Conservation (phyloP, 2,329 filamentous ascomycete species). For the Aspergillus felis region DNA sequence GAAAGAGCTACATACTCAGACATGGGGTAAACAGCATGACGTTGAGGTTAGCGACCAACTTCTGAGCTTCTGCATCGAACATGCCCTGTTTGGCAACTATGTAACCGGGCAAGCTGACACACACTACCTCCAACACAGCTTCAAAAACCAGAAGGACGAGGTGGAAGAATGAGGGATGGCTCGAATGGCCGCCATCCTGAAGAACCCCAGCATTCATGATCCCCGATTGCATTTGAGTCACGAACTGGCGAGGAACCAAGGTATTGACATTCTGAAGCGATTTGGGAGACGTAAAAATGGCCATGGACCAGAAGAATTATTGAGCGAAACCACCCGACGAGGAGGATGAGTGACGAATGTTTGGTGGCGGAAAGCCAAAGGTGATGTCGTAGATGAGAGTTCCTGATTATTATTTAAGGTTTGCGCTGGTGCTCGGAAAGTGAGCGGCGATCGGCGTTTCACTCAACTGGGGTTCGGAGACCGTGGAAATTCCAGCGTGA, state of each 20-base stretch:
- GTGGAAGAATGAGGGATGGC: conserved; percentile 51
- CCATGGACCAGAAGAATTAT: conserved; percentile 24
- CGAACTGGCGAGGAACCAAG: conserved; percentile 17
- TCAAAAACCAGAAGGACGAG: conserved; percentile 84
- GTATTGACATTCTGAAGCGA: conserved; percentile 45
- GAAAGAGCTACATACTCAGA: conserved; percentile 62
- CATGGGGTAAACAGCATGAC: conserved; percentile 96
- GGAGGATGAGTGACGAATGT: background rate
- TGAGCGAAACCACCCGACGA: background rate
- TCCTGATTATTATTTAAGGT: background rate
- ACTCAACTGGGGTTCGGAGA: no score
- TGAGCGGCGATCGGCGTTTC: no score
- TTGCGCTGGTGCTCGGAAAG: background rate
- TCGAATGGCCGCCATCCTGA: conserved; percentile 28
- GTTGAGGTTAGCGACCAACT: conserved; percentile 94
- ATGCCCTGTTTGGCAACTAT: conserved; percentile 85
- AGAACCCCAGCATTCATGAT: conserved; percentile 16
- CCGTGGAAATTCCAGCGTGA: background rate
- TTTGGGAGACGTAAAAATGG: conserved; percentile 46
- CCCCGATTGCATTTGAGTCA: conserved; percentile 22
- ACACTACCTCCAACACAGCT: conserved; percentile 91
- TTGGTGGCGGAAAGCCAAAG: background rate
- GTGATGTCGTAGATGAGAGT: background rate
- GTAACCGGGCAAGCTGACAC: conserved; percentile 90
- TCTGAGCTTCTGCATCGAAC: conserved; percentile 94